Conservation (phyloP, 2,329 filamentous ascomycete genomes). For the Aspergillus floridensis region DNA sequence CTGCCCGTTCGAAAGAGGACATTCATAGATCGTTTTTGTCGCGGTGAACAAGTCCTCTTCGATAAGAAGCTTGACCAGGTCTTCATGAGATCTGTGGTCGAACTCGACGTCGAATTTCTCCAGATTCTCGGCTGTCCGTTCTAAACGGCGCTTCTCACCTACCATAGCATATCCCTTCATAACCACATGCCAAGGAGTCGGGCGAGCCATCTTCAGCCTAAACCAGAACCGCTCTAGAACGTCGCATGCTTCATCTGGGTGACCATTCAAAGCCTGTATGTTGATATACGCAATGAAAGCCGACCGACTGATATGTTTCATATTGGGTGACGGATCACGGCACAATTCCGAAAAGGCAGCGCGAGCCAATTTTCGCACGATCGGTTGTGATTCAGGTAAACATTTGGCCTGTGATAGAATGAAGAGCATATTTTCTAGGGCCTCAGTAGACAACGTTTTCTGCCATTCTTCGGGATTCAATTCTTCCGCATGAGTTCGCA, state of each 20-base stretch:
- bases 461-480: slow-evolving; percentile 33
- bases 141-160: slow-evolving; percentile 61
- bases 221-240: slow-evolving; percentile 45
- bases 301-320: slow-evolving; percentile 33
- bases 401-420: slow-evolving; percentile 37
- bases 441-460: slow-evolving; percentile 39
- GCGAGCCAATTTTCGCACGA: slow-evolving; percentile 42
- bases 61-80: slow-evolving; percentile 64
- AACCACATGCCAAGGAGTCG: slow-evolving; percentile 49
- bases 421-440: slow-evolving; percentile 41
- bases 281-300: slow-evolving; percentile 49
- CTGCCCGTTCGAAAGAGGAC: slow-evolving; percentile 46
- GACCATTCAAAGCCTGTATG: slow-evolving; percentile 55
- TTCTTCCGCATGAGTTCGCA: slow-evolving; percentile 44
- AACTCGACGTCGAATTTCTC: slow-evolving; percentile 52
- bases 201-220: slow-evolving; percentile 28
- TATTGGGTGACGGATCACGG: slow-evolving; percentile 43
- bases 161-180: slow-evolving; percentile 59
- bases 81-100: slow-evolving; percentile 40
- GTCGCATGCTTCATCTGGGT: slow-evolving; percentile 53
- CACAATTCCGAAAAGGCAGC: slow-evolving; percentile 36
- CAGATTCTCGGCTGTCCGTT: slow-evolving; percentile 54
- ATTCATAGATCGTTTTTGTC: slow-evolving; percentile 67
- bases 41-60: slow-evolving; percentile 56
- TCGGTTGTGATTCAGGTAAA: slow-evolving; percentile 36